Base-by-base conservation (phyloP, 345 rosid species). In the Microcos paniculata region DNA sequence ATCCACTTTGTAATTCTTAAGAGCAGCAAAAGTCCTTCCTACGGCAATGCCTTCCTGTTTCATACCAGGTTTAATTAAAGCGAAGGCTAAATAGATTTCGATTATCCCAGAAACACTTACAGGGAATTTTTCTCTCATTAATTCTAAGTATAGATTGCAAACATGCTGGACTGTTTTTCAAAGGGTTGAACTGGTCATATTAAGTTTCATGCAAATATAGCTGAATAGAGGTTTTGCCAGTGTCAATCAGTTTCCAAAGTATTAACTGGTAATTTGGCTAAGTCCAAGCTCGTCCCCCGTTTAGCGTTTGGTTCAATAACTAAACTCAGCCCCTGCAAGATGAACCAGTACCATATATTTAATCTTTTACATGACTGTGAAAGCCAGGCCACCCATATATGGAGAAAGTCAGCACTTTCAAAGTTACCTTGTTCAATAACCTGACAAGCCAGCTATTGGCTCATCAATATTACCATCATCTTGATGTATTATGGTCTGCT, bases 31-130 rank as follows among this genome's bases (percentile, higher is more conserved):
- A 62, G 99, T 96, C 81, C 98, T 90, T 81, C 98, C 99, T 11
- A 93, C 97, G 40, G 99, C 99, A 76, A 96, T 90, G 13, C 99
- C 99, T 87, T 96, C 99, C 99, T 96, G 93, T 70, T 80, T n/a
- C 10, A 74, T 75, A 40, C 76, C 46, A 24, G 65, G 28, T 55
- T 49, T 14, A 6, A 65, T 43, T 45, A 61, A 61, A 61, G 62
- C 62, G 13, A 57, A 11, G 62, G 62, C 18, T 5, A 57, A 57
- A 24, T 13, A 26, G 19, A 26, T 57, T 57, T 57, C 33, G 24
- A 3, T 13, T 57, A 31, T 57, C 26, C 35, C 33, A 16, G 3
- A 26, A 57, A 26, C 26, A 26, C 3, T 57, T 26, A 1, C 33
- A 13, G 12, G 6, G 16, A 57, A 26, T 4, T 57, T 57, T 11